Base-by-base conservation (phyloP, 2,329 filamentous ascomycete species). In the Monilinia polystroma region DNA sequence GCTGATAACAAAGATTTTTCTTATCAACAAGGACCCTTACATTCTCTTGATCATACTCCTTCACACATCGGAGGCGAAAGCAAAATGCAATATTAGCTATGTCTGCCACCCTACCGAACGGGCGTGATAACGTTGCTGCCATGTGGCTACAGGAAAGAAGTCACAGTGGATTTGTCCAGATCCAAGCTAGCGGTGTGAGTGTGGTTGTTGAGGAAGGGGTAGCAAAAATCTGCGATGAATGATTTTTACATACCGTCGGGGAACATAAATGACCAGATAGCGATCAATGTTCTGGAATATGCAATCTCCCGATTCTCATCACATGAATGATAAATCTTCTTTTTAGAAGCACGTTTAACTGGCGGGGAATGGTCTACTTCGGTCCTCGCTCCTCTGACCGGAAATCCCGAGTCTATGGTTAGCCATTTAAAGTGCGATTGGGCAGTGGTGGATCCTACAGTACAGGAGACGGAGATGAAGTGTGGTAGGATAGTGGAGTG, bases 231-330 rank as follows among this genome's bases (percentile, higher is more conserved):
- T 59, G 57, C 43, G 47, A 49, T 1, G 57, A 20, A 59, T 26
- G 43, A 60, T 35, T 60, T 49, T 47, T 35, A 35, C 32, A 7
- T 16, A 23, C 23, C 5, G 49, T 49, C 43, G 57, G 43, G 47
- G 43, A 49, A 60, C 49, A 49, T 35, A 49, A 59, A 49, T 20
- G 14, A 59, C 20, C 52, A 8, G n/a, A 23, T 43, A 29, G 16
- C 41, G 55, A 35, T 38, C 43, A 60, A 38, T 49, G 57, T 60
- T 60, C 57, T 60, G 49, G 57, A 60, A 60, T 35, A n/a, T 47
- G 14, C 29, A 49, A 60, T 35, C 20, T 49, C 6, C 1, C 45
- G 41, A 43, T 20, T 47, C 14, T 32, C 29, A 49, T 29, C 55
- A 58, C 8, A 18, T 26, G 2, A 57, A 57, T 29, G 4, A 29